Conservation (phyloP, 2,329 filamentous ascomycete genomes). For the Colletotrichum caudatum region DNA sequence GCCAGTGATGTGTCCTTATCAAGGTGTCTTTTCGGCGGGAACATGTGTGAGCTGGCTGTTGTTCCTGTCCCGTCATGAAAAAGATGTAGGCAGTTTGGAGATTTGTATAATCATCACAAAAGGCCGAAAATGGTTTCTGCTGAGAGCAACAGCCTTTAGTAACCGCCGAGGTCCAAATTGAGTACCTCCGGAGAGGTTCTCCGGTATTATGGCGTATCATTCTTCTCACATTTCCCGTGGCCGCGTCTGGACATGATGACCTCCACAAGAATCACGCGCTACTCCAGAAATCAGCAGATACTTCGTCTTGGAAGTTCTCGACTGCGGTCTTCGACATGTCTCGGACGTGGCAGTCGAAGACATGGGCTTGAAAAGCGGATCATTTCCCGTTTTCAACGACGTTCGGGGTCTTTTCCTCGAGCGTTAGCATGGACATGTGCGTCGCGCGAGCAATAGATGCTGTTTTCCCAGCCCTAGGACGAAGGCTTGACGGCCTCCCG, state of each 20-base stretch:
- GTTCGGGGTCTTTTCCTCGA: background rate
- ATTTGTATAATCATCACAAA: background rate
- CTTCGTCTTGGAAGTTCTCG: background rate
- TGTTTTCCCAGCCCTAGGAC: background rate
- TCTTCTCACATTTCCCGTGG: background rate
- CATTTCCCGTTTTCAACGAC: conserved; percentile 1
- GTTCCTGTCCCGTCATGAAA: background rate
- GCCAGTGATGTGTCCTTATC: background rate
- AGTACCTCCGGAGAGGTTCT: background rate
- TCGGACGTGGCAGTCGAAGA: background rate
- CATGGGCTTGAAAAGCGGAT: background rate
- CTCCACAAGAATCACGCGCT: no score
- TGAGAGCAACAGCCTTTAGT: background rate
- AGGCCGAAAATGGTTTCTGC: background rate
- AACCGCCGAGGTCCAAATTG: background rate
- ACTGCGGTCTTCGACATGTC: conserved; percentile 11
- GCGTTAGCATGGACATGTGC: background rate
- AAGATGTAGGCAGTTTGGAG: background rate
- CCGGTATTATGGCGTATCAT: background rate
- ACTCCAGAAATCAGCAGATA: background rate
- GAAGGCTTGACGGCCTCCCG: background rate
- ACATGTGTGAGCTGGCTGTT: background rate
- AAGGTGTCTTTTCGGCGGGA: background rate
- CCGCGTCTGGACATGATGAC: background rate
- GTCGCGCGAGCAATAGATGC: background rate